Base-by-base conservation (phyloP, 2,329 filamentous ascomycete genomes). In the Arthrinium puccinioides region DNA sequence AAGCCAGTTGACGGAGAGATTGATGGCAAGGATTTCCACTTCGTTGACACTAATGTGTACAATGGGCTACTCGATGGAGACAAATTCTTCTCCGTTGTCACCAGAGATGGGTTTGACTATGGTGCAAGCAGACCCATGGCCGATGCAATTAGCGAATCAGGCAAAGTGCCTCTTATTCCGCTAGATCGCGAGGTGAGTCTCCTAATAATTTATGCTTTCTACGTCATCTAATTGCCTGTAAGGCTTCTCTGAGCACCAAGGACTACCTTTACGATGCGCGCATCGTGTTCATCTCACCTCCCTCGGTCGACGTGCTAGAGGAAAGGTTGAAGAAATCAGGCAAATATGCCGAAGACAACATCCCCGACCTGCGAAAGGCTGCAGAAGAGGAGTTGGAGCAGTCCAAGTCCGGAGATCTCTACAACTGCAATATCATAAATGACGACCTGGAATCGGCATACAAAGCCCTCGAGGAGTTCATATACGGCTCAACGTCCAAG, bases 101-200 rank as follows among this genome's bases (percentile, higher is more conserved):
- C 66, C 34, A 62, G 66, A 16, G 64, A 68, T 11, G 70, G 64
- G 3, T 56, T 62, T 28, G 62, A 70, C 44, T 78, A 76, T 42
- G 78, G 76, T 16, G 80, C 75, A 2, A 76, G 66, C 51, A 63
- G 62, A 42, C 74, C 69, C 41, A 60, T 63, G 2, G 62, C 79
- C 1, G 71, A 76, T 13, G 62, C 63, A 10, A 63, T 79, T 18
- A 56, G 62, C 14, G 69, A 73, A 31, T 53, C 62, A 8, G 74
- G 72, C 27, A 80, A 80, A 53, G 74, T 89, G 21, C 70, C 77
- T 2, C 46, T 81, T 4, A 63, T 79, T 45, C 63, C 69, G 43
- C 61, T 79, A 49, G 66, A 72, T 38, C 49, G 61, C 13, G 67
- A 76, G 52, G 76, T 77, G 63, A 59, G 63, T 53, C 38, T 19